A percentile compares a stretch with the other conserved stretches of the same genome.
Evolutionary conservation across 2,329 filamentous ascomycete species (phyloP).

Genomic region (Colletotrichum sp.): DNA sequence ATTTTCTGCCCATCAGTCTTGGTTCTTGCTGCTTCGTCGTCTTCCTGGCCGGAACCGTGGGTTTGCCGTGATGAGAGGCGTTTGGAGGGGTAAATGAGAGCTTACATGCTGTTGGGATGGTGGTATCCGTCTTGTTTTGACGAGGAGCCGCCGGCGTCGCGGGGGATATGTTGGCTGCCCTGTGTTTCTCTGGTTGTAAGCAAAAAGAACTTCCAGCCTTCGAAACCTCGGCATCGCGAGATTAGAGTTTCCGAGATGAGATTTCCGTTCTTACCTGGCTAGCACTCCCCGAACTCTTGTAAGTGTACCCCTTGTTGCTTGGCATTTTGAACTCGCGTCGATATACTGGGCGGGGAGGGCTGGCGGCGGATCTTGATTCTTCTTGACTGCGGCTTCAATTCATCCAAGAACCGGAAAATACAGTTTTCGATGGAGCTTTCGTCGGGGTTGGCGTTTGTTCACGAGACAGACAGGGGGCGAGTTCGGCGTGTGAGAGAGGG

Average conservation of each 20-base stretch:
- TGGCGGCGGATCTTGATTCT: neutral
- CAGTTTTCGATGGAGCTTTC: neutral
- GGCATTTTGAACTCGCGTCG: conserved; percentile 8
- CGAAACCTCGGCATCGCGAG: neutral
- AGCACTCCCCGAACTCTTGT: conserved; percentile 64
- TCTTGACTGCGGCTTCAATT: neutral
- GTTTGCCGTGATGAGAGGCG: neutral
- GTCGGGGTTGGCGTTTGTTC: neutral
- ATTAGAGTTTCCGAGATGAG: neutral
- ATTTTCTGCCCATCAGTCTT: neutral
- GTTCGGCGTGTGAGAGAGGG: neutral
- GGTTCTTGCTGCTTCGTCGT: neutral
- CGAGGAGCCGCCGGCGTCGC: conserved; percentile 63
- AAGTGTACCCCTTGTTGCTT: conserved; percentile 36
- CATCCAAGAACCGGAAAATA: neutral
- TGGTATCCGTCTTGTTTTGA: conserved; percentile 66
- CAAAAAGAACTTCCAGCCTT: rapidly evolving
- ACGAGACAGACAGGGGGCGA: neutral
- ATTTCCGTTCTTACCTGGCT: conserved; percentile 52
- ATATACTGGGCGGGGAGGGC: neutral
- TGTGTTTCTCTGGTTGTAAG: conserved; percentile 29
- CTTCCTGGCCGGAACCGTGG: neutral
- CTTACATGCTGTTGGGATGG: conserved; percentile 65
- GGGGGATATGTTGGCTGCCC: conserved; percentile 72
- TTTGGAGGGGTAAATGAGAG: neutral